Base-by-base conservation (phyloP, 2,329 filamentous ascomycete genomes). In the Polytolypa hystricis region DNA sequence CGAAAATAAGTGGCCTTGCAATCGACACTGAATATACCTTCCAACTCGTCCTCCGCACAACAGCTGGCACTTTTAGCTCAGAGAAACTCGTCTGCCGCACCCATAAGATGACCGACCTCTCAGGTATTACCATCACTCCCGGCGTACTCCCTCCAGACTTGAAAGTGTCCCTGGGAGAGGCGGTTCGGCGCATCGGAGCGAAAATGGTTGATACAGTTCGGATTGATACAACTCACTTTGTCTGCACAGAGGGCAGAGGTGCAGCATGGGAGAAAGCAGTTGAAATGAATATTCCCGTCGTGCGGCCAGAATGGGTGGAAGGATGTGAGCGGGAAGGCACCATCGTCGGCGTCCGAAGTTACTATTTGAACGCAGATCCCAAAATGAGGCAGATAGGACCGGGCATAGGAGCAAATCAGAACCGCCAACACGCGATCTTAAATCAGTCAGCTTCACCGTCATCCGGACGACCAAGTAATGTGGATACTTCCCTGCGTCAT, bases 221-320 rank as follows among this genome's bases (percentile, higher is more conserved):
- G 51, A 96, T 98, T 54, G 91, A 98, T 58, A 98, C 91, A 1
- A 98, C 91, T 11, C 91, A 98, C 62, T 98, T 98, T 57, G 85
- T 98, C 41, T 96, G 89, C 45, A 93, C 85, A 7, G 91, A 98
- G 58, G 87, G 87, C 19, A 71, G 87, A 38, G 91, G 91, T 20
- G 72, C 83, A 34, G 73, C 81, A 9, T 98, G 91, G 91, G 91
- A 98, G 64, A 93, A 91, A 67, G 91, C 91, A 1, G 80, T 89
- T 19, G 89, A 96, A 66, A 93, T 87, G 75, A 98, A 96, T 59
- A 93, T 98, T 37, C 91, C 91, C 5, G 85, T 98, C 8, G 91
- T 98, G 15, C 76, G 91, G 26, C 91, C 91, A 14, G 91, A 98
- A 60, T 98, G 91, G 91, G 75, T 98, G 19, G 83, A 93, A 50